Percentiles rank a stretch among this genome's conserved stretches.
phyloP scores from a whole-genome alignment of 805 yeast genomes.

The Nakazawaea ishiwadae region DNA sequence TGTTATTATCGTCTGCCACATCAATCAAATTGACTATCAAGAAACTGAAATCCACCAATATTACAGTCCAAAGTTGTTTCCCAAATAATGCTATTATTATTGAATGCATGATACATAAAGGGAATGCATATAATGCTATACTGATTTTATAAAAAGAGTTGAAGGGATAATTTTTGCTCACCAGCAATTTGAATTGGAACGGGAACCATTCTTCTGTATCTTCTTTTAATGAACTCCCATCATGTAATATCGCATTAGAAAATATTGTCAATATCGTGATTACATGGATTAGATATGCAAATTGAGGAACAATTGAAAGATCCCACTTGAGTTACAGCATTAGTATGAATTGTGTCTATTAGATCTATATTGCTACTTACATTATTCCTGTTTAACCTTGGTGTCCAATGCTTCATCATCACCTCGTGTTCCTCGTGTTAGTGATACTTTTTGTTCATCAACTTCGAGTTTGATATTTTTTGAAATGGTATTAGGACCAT shows the following conservation, averaged over 20 bases:
- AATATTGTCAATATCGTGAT: background rate
- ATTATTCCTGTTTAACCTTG: background rate
- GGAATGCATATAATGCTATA: background rate
- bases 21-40: conserved; percentile 4
- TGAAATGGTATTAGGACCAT: background rate
- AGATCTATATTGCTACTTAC: background rate
- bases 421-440: too few species aligned
- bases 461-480: background rate
- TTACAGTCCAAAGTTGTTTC: background rate
- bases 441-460: background rate
- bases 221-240: conserved; percentile 1
- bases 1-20: conserved; percentile 3
- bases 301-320: background rate
- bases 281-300: background rate
- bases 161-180: conserved; percentile 5
- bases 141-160: conserved; percentile 4
- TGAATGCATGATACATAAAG: background rate
- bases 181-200: conserved; percentile 3
- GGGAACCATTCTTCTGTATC: conserved; percentile 10
- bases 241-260: background rate
- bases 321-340: too few species aligned
- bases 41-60: background rate
- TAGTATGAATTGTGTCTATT: too few species aligned
- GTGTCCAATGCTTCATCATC: conserved; percentile 1
- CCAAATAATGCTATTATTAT: background rate